These are phyloP conservation scores for Nannizzia gypsea DNA, from an alignment of 2,329 filamentous ascomycete genomes.

Conservation along the genomic window DNA sequence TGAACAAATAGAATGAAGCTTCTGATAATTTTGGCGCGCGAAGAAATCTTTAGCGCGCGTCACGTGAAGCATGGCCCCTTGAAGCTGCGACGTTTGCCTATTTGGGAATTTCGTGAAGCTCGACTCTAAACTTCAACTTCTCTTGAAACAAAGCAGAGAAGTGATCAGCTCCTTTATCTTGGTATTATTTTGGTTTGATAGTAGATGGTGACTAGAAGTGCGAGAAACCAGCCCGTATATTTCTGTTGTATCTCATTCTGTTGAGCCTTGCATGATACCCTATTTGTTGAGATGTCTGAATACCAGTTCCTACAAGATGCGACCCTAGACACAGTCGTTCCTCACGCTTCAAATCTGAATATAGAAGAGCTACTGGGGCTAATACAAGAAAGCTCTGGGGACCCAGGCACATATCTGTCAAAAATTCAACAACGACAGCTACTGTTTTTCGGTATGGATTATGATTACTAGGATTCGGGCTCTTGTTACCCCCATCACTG, in stretches of 20 bases:
- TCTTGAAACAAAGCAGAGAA: too few species aligned
- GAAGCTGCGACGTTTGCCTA: neutral
- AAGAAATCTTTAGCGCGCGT: neutral
- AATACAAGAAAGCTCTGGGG: constrained; percentile 35
- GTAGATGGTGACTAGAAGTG: neutral
- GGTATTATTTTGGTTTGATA: neutral
- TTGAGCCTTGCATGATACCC: neutral
- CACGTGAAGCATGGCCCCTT: neutral
- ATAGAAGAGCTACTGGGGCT: constrained; percentile 33
- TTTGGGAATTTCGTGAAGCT: neutral
- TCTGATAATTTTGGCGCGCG: neutral
- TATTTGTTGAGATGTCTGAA: constrained; percentile 7
- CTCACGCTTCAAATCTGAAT: constrained; percentile 30
- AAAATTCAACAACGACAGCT: constrained; percentile 40
- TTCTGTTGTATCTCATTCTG: neutral
- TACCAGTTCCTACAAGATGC: constrained; percentile 33
- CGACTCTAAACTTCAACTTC: neutral
- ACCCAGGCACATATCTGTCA: constrained; percentile 33
- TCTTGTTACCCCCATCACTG: neutral
- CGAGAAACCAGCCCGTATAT: too few species aligned
- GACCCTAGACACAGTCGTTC: constrained; percentile 34
- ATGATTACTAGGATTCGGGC: neutral
- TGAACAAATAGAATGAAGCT: neutral
- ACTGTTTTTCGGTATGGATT: constrained; percentile 40
- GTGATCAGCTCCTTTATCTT: neutral